phyloP scores from a whole-genome alignment of 768 basidiomycete species.

The Roridomyces roridus region DNA sequence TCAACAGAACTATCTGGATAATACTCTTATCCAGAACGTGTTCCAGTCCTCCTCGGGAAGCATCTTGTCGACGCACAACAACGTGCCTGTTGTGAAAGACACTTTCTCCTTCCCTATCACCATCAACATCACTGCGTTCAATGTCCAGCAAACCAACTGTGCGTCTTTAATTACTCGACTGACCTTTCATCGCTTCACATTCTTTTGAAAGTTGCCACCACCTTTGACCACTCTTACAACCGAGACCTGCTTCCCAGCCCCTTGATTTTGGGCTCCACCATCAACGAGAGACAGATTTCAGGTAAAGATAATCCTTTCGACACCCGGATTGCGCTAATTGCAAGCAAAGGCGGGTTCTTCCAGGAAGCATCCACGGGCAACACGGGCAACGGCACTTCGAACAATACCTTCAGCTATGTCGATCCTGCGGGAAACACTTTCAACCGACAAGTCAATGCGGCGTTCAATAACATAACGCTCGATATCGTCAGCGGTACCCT shows the following conservation, averaged over 20 bases:
- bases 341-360: conserved; percentile 55
- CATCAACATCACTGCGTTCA: conserved; percentile 48
- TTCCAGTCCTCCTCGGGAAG: conserved; percentile 46
- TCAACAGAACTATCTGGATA: conserved; percentile 62
- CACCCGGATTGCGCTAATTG: not conserved
- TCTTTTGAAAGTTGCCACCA: conserved; percentile 49
- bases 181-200: conserved; percentile 5
- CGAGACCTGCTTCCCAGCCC: conserved; percentile 64
- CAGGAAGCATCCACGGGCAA: conserved; percentile 50
- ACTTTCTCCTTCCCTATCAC: conserved; percentile 51
- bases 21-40: conserved; percentile 50
- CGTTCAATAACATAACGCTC: conserved; percentile 63
- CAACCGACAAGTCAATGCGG: conserved; percentile 63
- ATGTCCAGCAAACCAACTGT: conserved; percentile 43
- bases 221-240: conserved; percentile 74
- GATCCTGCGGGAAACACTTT: conserved; percentile 70
- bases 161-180: conserved; percentile 19
- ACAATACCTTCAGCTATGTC: conserved; percentile 67
- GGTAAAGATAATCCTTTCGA: conserved; percentile 37
- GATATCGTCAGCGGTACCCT: conserved; percentile 63
- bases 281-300: conserved; percentile 63
- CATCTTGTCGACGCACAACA: conserved; percentile 48
- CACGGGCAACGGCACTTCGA: conserved; percentile 71
- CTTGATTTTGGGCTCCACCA: conserved; percentile 62
- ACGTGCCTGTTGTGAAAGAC: conserved; percentile 44